Base-by-base conservation (phyloP, 2,329 filamentous ascomycete genomes). In the Lizonia empirigonia region DNA sequence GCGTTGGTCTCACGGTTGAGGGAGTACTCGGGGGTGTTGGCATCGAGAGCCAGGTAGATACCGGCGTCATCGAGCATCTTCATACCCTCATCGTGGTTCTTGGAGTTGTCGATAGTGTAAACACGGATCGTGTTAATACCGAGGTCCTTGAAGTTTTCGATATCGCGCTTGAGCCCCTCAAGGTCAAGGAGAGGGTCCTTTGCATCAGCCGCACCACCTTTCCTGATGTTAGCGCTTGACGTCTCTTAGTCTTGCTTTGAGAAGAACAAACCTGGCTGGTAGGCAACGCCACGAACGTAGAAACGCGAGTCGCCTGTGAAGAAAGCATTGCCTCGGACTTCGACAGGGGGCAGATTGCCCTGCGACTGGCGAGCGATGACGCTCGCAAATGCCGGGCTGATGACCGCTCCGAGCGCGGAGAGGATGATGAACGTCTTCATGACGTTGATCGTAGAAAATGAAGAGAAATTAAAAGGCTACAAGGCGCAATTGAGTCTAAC, bases 81-180 rank as follows among this genome's bases (percentile, higher is more conserved):
- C 91, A 97, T 97, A 77, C 91, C 96, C 59, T 86, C 82, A 63
- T 92, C 86, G 77, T 97, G 92, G 74, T 87, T 79, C 67, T 81
- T 76, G 40, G 86, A 87, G 82, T 96, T 96, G 79, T 97, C 92
- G 62, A 95, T 86, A 7, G 88, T 90, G 81, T 96, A 97, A 58
- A 96, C 88, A 75, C 92, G 91, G 69, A 97, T 82, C 16, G 91
- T 91, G 80, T 97, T 97, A 76, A 96, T 80, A 27, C 91, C 91
- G 44, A 97, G 81, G 59, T 91, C 82, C 78, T 90, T 84, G 84
- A 96, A 96, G 72, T 90, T 81, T 44, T 78, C 76, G 61, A 96
- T 87, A 70, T 95, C 91, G 58, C 91, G 88, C 71, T 82, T 80
- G 81, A 92, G 93, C 67, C 80, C 75, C 4, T 75, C 73, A 24